Percentiles rank a stretch among this genome's conserved stretches.
phyloP scores from a whole-genome alignment of 208 protist genomes.

The Acanthamoeba healyi region DNA sequence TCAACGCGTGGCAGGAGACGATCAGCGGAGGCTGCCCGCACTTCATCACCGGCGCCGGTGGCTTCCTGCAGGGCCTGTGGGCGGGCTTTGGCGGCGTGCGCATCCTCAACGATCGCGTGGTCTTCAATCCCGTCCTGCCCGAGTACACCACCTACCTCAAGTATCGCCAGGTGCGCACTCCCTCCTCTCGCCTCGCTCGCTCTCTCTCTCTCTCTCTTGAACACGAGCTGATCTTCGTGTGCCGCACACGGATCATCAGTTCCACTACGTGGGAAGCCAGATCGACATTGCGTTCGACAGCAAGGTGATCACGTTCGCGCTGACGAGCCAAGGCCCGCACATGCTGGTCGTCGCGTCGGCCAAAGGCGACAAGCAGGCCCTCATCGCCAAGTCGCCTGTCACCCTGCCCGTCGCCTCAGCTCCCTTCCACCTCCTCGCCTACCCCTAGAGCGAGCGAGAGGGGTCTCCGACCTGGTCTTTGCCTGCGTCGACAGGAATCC shows the following conservation, averaged over 20 bases:
- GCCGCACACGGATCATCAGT: background rate
- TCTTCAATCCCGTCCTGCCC: background rate
- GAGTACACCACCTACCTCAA: conserved; percentile 25
- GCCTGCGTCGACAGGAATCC: too few relatives aligned
- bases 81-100: conserved; percentile 76
- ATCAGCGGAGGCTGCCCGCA: conserved; percentile 49
- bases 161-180: background rate
- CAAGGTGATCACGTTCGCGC: background rate
- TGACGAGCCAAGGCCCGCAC: background rate
- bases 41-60: conserved; percentile 79
- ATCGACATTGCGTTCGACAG: background rate
- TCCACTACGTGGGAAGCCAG: conserved; percentile 36
- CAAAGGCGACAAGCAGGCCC: background rate
- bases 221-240: too few relatives aligned
- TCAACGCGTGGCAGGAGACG: conserved; percentile 73
- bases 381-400: background rate
- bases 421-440: background rate
- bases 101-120: conserved; percentile 2
- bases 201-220: background rate
- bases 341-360: background rate
- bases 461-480: too few relatives aligned
- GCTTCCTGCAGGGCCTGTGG: conserved; percentile 75
- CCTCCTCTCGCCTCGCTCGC: background rate
- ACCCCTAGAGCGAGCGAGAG: background rate
- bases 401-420: background rate